These are phyloP conservation scores for Termitomyces titanicus DNA, from an alignment of 768 basidiomycete species.

Conservation along the genomic window DNA sequence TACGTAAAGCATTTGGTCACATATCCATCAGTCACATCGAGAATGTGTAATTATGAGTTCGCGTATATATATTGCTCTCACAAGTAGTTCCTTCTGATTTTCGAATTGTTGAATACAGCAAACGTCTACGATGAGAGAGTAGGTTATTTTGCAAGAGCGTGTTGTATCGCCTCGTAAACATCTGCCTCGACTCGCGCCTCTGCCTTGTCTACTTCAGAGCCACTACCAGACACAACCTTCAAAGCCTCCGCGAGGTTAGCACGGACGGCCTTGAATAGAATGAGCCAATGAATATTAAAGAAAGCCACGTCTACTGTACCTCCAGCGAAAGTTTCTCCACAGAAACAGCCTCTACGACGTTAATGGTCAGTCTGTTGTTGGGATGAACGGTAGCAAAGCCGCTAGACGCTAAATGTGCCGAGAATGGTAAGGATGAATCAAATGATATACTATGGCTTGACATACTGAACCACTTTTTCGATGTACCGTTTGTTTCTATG, in stretches of 20 bases:
- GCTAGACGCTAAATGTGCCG: constrained; percentile 67
- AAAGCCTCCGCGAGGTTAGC: constrained; percentile 86
- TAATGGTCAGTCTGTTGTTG: constrained; percentile 94
- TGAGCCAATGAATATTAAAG: background rate
- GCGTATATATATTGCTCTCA: background rate
- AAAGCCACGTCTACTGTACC: constrained; percentile 42
- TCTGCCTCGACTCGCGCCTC: constrained; percentile 94
- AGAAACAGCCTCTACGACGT: constrained; percentile 94
- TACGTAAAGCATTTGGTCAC: background rate
- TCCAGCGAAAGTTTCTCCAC: constrained; percentile 88
- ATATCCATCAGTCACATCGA: background rate
- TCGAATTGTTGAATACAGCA: background rate
- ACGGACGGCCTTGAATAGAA: constrained; percentile 69
- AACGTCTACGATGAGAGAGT: background rate
- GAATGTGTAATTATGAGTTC: background rate
- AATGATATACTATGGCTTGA: constrained; percentile 6
- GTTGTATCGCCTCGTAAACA: constrained; percentile 93
- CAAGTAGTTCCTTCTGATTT: background rate
- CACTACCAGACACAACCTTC: constrained; percentile 75
- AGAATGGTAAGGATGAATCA: background rate
- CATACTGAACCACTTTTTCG: constrained; percentile 98
- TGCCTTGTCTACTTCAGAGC: constrained; percentile 89
- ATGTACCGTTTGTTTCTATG: constrained; percentile 69
- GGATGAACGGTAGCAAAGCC: constrained; percentile 98
- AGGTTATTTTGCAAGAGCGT: constrained; percentile 52